These are phyloP conservation scores for Hypoxylon sp. DNA, from an alignment of 2,329 filamentous ascomycete genomes.

Conservation along the genomic window DNA sequence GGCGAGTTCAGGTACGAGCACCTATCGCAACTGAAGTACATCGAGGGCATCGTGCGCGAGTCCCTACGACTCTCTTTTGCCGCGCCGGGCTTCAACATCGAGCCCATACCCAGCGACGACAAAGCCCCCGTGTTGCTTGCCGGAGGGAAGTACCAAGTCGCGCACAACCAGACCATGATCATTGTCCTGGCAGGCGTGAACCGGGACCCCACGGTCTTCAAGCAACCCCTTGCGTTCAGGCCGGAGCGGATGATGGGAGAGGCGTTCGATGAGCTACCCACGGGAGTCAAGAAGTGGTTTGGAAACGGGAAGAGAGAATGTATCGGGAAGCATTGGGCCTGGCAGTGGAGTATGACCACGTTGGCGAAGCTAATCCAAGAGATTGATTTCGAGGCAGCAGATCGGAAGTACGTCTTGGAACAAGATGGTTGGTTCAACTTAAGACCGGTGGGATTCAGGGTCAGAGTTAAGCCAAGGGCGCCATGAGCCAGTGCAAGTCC, in stretches of 20 bases:
- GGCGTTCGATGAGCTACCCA: constrained; percentile 58
- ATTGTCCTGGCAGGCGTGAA: constrained; percentile 65
- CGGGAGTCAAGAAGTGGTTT: constrained; percentile 64
- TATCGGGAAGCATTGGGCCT: constrained; percentile 65
- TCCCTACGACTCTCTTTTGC: constrained; percentile 67
- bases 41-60: constrained; percentile 68
- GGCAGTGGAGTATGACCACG: constrained; percentile 60
- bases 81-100: constrained; percentile 68
- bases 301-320: constrained; percentile 66
- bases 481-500: constrained; percentile 8
- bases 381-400: constrained; percentile 61
- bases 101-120: constrained; percentile 58
- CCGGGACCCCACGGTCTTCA: constrained; percentile 63
- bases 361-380: constrained; percentile 60
- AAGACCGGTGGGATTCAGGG: constrained; percentile 61
- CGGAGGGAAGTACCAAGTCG: constrained; percentile 63
- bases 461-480: constrained; percentile 58
- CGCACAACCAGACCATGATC: constrained; percentile 64
- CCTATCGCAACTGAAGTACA: constrained; percentile 64
- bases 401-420: constrained; percentile 57
- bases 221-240: constrained; percentile 60
- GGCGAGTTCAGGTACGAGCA: constrained; percentile 62
- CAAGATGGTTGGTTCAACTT: constrained; percentile 68
- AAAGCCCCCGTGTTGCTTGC: constrained; percentile 62
- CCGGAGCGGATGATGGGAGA: constrained; percentile 65